phyloP scores from a whole-genome alignment of 176 grass and related monocot genomes.

The Luzula sylvatica region DNA sequence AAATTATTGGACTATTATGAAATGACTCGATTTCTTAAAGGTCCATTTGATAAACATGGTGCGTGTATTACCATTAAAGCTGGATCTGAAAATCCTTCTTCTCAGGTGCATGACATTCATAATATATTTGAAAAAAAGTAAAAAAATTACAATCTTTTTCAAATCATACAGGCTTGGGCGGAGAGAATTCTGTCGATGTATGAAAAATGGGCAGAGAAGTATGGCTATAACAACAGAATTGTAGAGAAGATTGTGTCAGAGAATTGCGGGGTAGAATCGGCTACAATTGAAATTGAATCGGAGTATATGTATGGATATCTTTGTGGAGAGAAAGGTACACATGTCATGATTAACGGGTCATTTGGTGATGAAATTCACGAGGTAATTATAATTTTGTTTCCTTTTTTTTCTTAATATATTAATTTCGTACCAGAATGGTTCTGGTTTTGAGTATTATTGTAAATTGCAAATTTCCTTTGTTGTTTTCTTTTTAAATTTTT shows the following conservation, averaged over 20 bases:
- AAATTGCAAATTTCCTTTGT: too few relatives aligned
- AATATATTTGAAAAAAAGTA: background rate
- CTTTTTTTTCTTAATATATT: background rate
- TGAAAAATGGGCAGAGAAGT: conserved; percentile 57
- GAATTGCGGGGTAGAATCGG: conserved; percentile 26
- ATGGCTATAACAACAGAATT: conserved; percentile 62
- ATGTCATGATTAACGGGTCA: conserved; percentile 55
- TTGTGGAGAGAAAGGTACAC: conserved; percentile 83
- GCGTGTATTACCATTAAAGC: conserved; percentile 68
- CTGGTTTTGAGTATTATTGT: too few relatives aligned
- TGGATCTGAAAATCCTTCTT: conserved; percentile 48
- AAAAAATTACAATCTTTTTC: background rate
- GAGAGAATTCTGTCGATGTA: conserved; percentile 76
- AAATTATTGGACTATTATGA: conserved; percentile 70
- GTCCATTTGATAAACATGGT: conserved; percentile 77
- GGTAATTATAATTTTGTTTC: conserved; percentile 31
- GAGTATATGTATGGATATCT: conserved; percentile 86
- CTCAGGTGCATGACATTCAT: conserved; percentile 33
- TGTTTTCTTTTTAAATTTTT: conserved; percentile 6
- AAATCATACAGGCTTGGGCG: conserved; percentile 47
- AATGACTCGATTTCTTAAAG: conserved; percentile 66
- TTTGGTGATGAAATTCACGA: conserved; percentile 26
- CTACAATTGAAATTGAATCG: conserved; percentile 71
- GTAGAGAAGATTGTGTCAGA: conserved; percentile 38
- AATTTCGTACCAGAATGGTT: background rate